These are phyloP conservation scores for Verticillium albo-atrum DNA, from an alignment of 2,329 filamentous ascomycete species.

Conservation along the genomic window DNA sequence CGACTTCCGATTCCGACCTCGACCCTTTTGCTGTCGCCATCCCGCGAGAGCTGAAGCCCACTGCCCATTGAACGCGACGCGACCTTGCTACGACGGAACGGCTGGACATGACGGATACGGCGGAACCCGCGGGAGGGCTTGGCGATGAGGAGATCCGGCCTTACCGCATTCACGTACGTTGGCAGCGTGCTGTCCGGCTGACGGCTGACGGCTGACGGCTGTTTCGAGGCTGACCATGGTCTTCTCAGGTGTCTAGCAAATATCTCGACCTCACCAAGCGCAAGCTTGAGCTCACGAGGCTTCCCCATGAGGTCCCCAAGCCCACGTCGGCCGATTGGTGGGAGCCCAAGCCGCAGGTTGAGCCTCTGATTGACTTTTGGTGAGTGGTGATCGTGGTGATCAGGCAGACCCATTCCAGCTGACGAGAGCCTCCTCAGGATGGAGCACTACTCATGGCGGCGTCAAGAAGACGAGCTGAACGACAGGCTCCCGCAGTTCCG, in stretches of 20 bases:
- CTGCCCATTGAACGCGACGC: background rate
- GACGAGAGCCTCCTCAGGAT: constrained; percentile 40
- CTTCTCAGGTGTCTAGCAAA: constrained; percentile 54
- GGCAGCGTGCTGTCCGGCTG: background rate
- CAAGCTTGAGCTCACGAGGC: constrained; percentile 62
- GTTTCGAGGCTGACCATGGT: background rate
- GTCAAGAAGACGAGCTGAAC: constrained; percentile 55
- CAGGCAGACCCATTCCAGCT: background rate
- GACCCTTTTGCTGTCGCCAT: background rate
- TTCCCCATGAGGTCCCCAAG: constrained; percentile 54
- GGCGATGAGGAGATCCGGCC: constrained; percentile 42
- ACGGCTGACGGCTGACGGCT: no score
- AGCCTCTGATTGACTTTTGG: constrained; percentile 64
- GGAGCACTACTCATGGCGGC: constrained; percentile 61
- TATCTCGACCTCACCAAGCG: constrained; percentile 64
- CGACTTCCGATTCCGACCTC: no score
- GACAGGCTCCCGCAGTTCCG: constrained; percentile 58
- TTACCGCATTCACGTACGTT: constrained; percentile 54
- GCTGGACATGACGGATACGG: constrained; percentile 3
- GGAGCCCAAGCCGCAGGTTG: constrained; percentile 57
- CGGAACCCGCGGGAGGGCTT: constrained; percentile 8
- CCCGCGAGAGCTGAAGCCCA: background rate
- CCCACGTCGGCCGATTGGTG: constrained; percentile 48
- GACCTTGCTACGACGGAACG: background rate
- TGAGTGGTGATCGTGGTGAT: constrained; percentile 22